These are phyloP conservation scores for Vigna unguiculata DNA, from an alignment of 306 rosid species.

Conservation along the genomic window DNA sequence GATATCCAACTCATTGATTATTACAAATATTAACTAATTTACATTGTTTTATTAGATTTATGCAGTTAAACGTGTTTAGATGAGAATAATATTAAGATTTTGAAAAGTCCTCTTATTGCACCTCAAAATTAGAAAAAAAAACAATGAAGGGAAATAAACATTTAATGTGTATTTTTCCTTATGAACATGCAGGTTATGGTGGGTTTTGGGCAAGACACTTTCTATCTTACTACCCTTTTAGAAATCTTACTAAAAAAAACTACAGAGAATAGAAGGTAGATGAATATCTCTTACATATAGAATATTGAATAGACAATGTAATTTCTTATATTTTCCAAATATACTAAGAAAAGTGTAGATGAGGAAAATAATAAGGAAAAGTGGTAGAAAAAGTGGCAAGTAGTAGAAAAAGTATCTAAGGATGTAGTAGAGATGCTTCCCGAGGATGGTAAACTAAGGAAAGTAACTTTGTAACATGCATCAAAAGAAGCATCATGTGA, in stretches of 20 bases:
- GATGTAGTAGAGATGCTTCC: constrained; percentile 60
- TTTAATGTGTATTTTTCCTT: neutral
- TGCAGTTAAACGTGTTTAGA: no score
- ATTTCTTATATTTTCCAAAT: neutral
- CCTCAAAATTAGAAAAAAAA: no score
- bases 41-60: no score
- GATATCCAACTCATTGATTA: constrained; percentile 8
- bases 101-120: no score
- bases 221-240: constrained; percentile 47
- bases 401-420: constrained; percentile 56
- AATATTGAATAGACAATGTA: neutral
- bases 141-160: neutral
- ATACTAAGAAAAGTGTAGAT: constrained; percentile 1
- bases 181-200: constrained; percentile 52
- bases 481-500: constrained; percentile 60
- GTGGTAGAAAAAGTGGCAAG: constrained; percentile 62
- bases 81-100: no score
- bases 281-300: neutral
- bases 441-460: constrained; percentile 51
- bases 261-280: constrained; percentile 53
- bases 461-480: constrained; percentile 55
- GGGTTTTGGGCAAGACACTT: constrained; percentile 47
- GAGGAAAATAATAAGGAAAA: no score
- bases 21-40: neutral
- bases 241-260: constrained; percentile 39